A percentile compares a stretch with the other conserved stretches of the same genome.
These are phyloP conservation scores for Oligophagozyma castellii DNA, from an alignment of 1,139 yeast genomes.

Conservation along the genomic window DNA sequence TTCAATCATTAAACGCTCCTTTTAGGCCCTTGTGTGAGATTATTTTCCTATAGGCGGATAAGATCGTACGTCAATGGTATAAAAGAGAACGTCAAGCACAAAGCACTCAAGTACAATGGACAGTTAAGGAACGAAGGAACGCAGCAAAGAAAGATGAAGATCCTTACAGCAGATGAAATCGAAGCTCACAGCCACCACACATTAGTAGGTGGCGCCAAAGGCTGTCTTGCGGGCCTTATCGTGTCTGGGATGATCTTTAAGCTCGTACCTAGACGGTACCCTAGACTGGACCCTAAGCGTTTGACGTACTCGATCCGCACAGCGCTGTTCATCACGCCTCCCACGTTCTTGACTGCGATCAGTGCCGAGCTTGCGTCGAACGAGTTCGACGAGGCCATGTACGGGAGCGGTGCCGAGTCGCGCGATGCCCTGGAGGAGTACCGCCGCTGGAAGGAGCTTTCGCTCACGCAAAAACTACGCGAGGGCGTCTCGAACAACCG, in stretches of 20 bases:
- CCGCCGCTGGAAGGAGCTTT: constrained; percentile 36
- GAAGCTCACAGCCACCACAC: constrained; percentile 48
- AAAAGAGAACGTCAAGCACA: too few species aligned
- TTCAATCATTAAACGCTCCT: too few species aligned
- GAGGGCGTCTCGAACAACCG: constrained; percentile 42
- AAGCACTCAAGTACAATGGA: too few species aligned
- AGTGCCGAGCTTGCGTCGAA: constrained; percentile 48
- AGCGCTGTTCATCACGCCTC: constrained; percentile 47
- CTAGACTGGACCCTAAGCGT: constrained; percentile 27
- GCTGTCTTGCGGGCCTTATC: constrained; percentile 41
- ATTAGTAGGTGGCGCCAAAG: constrained; percentile 47
- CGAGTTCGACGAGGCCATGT: constrained; percentile 38
- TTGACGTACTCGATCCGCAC: constrained; percentile 42
- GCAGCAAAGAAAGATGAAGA: constrained; percentile 36
- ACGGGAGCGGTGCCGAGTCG: constrained; percentile 27
- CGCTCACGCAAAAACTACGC: constrained; percentile 33
- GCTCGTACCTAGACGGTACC: constrained; percentile 30
- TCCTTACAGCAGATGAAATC: constrained; percentile 51
- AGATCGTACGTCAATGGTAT: too few species aligned
- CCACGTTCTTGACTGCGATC: constrained; percentile 40
- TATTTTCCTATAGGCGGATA: too few species aligned
- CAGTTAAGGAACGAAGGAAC: not conserved
- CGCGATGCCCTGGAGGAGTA: constrained; percentile 34
- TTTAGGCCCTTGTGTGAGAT: too few species aligned
- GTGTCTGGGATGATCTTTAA: constrained; percentile 38